Percentiles rank a stretch among this genome's conserved stretches.
Evolutionary conservation across 768 basidiomycete species (phyloP).

Genomic region (Cyathus striatus): DNA sequence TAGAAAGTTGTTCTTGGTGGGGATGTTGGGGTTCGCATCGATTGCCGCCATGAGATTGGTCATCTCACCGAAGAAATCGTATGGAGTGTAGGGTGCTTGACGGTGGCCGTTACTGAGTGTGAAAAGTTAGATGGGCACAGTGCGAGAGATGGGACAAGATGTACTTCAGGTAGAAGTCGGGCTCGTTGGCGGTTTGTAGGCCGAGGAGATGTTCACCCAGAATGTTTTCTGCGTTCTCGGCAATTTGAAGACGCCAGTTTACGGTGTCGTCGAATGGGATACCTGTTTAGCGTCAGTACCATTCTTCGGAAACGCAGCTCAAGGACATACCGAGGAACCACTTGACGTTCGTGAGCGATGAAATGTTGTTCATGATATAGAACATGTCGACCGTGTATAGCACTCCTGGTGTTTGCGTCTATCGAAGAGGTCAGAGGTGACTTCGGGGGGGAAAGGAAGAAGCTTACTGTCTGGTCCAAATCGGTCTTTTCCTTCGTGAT

Average conservation of each 20-base stretch:
- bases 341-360: conserved; percentile 47
- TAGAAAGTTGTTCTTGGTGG: conserved; percentile 36
- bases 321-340: conserved; percentile 55
- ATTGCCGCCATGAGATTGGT: conserved; percentile 15
- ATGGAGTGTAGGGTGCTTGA: conserved; percentile 19
- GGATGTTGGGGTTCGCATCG: conserved; percentile 16
- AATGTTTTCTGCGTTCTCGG: conserved; percentile 52
- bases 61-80: conserved; percentile 45
- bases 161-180: conserved; percentile 59
- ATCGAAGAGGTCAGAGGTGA: not conserved
- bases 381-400: conserved; percentile 62
- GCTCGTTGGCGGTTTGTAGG: conserved; percentile 72
- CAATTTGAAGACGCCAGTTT: conserved; percentile 48
- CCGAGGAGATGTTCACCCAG: conserved; percentile 63
- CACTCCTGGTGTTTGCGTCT: conserved; percentile 65
- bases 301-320: not conserved
- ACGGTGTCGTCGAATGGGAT: conserved; percentile 65
- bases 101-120: conserved; percentile 28
- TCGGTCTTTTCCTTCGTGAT: conserved; percentile 35
- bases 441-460: not conserved
- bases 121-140: not conserved
- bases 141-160: conserved; percentile 6
- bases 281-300: conserved; percentile 12
- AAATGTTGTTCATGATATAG: conserved; percentile 58
- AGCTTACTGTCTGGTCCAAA: conserved; percentile 1